Base-by-base conservation (phyloP, 2,329 filamentous ascomycete species). In the Aspergillus tamarii region DNA sequence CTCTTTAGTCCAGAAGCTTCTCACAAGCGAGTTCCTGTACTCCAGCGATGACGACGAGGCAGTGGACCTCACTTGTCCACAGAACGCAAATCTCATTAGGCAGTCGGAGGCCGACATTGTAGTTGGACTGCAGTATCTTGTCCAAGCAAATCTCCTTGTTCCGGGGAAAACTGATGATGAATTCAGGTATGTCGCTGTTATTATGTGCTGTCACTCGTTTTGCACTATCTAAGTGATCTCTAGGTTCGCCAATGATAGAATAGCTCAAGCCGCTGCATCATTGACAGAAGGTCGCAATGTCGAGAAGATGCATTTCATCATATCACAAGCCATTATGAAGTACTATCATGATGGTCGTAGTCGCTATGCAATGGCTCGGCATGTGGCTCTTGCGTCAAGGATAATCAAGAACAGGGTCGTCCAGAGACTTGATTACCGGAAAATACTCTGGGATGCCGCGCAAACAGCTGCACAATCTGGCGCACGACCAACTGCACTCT, bases 281-380 rank as follows among this genome's bases (percentile, higher is more conserved):
- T 81, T 97, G 58, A 87, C 86, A 66, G 89, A 94, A 73, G 88
- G 87, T 72, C 82, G 80, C 57, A 88, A 91, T 61, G 81, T 86
- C 26, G 82, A 86, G 23, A 91, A 91, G 70, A 97, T 97, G 94
- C 93, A 97, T 77, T 97, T 94, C 70, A 88, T 93, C 53, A 92
- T 97, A 70, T 91, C 92, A 0, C 89, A 92, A 73, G 90, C 90
- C 0, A 87, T 97, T 68, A 87, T 94, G 76, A 91, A 91, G 69
- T 89, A 93, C 70, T 87, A 81, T 26, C 80, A 85, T 28, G 88
- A 93, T 64, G 82, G 86, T 1, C 84, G 84, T 57, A 84, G 85
- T 30, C 84, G 89, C 14, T 93, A 96, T 72, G 89, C 87, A 64
- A 89, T 90, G 64, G 92, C 93, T 26, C 87, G 89, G 6, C 94